Evolutionary conservation across 2,329 filamentous ascomycete genomes (phyloP).

Genomic region (Hawksworthiomyces lignivorus): DNA sequence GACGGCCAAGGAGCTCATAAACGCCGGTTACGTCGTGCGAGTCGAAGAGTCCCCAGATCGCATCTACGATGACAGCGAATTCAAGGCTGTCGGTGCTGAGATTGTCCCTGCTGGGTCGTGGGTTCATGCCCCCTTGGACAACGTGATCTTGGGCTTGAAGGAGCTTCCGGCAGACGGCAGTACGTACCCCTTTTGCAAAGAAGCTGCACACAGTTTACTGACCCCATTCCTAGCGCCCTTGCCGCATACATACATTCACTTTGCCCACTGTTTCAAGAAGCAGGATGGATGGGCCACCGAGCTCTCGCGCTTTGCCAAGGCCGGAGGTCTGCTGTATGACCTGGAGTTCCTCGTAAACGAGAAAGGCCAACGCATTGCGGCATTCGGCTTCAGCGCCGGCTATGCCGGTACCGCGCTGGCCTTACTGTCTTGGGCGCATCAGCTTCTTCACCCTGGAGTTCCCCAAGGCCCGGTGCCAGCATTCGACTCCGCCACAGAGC

Average conservation of each 20-base stretch:
- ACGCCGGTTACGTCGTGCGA: slow-evolving; percentile 61
- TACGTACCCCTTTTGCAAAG: too few relatives aligned
- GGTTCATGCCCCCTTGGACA: slow-evolving; percentile 57
- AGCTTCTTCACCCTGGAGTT: slow-evolving; percentile 51
- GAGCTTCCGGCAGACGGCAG: slow-evolving; percentile 66
- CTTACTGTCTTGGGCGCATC: slow-evolving; percentile 75
- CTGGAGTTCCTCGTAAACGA: slow-evolving; percentile 75
- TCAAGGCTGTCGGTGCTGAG: slow-evolving; percentile 53
- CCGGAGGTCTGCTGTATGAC: slow-evolving; percentile 71
- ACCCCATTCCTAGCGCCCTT: too few relatives aligned
- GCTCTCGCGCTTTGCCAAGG: slow-evolving; percentile 69
- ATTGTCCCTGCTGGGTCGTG: slow-evolving; percentile 61
- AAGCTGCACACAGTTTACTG: too few relatives aligned
- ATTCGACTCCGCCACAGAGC: slow-evolving; percentile 35
- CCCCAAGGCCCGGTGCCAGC: slow-evolving; percentile 6
- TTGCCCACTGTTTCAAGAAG: slow-evolving; percentile 62
- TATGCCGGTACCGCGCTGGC: slow-evolving; percentile 69
- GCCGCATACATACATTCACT: slow-evolving; percentile 65
- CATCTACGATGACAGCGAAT: slow-evolving; percentile 57
- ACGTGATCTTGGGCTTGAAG: slow-evolving; percentile 70
- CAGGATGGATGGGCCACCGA: slow-evolving; percentile 74
- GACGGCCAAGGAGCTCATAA: slow-evolving; percentile 45
- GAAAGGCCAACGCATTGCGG: slow-evolving; percentile 61
- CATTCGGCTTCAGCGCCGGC: slow-evolving; percentile 68
- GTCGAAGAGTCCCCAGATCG: slow-evolving; percentile 61